phyloP scores from a whole-genome alignment of 1,139 yeast species.

The Cylindricascospora bacillispora region DNA sequence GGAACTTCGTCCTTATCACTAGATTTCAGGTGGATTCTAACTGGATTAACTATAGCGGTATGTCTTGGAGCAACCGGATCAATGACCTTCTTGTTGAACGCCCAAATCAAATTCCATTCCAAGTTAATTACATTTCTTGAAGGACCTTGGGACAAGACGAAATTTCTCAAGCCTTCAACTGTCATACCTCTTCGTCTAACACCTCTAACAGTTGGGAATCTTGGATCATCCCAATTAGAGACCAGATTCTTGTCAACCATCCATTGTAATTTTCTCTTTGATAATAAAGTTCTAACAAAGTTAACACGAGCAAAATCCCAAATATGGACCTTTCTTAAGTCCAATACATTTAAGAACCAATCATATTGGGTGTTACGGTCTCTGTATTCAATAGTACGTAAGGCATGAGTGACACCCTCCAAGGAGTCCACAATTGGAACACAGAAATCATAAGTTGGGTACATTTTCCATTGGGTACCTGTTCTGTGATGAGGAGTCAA shows the following conservation, averaged over 20 bases:
- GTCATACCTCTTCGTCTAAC: constrained; percentile 99
- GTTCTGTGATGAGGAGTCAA: constrained; percentile 96
- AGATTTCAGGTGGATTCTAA: constrained; percentile 50
- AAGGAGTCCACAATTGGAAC: constrained; percentile 88
- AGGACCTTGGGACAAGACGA: constrained; percentile 91
- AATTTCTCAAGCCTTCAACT: constrained; percentile 88
- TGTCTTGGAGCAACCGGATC: constrained; percentile 96
- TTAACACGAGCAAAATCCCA: constrained; percentile 98
- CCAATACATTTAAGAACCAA: constrained; percentile 77
- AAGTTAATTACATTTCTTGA: constrained; percentile 89
- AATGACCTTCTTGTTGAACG: constrained; percentile 87
- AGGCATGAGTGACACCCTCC: constrained; percentile 95
- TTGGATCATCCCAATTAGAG: constrained; percentile 93
- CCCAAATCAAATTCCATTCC: constrained; percentile 97
- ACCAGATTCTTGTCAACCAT: constrained; percentile 85
- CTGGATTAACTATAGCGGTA: constrained; percentile 66
- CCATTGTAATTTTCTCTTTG: constrained; percentile 97
- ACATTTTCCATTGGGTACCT: constrained; percentile 81
- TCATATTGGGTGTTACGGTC: constrained; percentile 97
- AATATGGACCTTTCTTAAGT: constrained; percentile 79
- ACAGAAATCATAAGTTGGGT: constrained; percentile 97
- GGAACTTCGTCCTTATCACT: constrained; percentile 54
- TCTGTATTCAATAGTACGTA: constrained; percentile 94
- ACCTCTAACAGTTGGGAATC: constrained; percentile 98
- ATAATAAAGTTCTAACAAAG: constrained; percentile 83